A percentile compares a stretch with the other conserved stretches of the same genome.
phyloP scores from a whole-genome alignment of 2,329 filamentous ascomycete genomes.

The Diplodia corticola region DNA sequence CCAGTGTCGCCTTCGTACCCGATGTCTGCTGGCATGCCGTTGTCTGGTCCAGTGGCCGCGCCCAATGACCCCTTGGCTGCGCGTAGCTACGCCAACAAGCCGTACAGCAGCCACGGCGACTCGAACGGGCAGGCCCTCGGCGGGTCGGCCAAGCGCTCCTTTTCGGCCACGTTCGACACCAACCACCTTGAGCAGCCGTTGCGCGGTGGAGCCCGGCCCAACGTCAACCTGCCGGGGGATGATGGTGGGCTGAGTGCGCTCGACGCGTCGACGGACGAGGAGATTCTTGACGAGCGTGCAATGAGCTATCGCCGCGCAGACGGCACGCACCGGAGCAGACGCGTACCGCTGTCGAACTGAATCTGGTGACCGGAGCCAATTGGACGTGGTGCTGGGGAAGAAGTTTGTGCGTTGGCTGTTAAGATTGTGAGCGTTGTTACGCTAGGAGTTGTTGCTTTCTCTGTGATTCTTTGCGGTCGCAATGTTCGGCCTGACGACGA shows the following conservation, averaged over 20 bases:
- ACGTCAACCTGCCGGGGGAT: slow-evolving; percentile 33
- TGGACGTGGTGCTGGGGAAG: background rate
- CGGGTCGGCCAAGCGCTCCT: slow-evolving; percentile 48
- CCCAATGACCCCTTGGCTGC: slow-evolving; percentile 21
- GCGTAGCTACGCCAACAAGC: slow-evolving; percentile 28
- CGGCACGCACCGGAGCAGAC: slow-evolving; percentile 43
- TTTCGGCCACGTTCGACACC: slow-evolving; percentile 48
- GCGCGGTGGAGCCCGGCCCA: slow-evolving; percentile 47
- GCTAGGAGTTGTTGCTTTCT: slow-evolving; percentile 17
- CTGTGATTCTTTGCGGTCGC: slow-evolving; percentile 8
- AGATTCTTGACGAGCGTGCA: slow-evolving; percentile 39
- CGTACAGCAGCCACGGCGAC: slow-evolving; percentile 24
- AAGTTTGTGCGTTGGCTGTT: background rate
- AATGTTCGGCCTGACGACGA: slow-evolving; percentile 19
- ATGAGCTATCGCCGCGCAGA: slow-evolving; percentile 52
- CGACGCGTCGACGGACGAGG: slow-evolving; percentile 40
- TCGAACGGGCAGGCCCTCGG: slow-evolving; percentile 26
- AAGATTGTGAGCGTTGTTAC: background rate
- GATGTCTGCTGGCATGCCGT: slow-evolving; percentile 33
- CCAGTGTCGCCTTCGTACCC: slow-evolving; percentile 48
- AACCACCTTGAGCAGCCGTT: slow-evolving; percentile 46
- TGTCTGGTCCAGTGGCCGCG: slow-evolving; percentile 16
- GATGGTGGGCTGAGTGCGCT: slow-evolving; percentile 28
- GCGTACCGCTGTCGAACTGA: slow-evolving; percentile 30
- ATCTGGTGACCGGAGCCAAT: background rate